These are phyloP conservation scores for Eustoma russellianum DNA, from an alignment of 257 asterid genomes.

Conservation along the genomic window DNA sequence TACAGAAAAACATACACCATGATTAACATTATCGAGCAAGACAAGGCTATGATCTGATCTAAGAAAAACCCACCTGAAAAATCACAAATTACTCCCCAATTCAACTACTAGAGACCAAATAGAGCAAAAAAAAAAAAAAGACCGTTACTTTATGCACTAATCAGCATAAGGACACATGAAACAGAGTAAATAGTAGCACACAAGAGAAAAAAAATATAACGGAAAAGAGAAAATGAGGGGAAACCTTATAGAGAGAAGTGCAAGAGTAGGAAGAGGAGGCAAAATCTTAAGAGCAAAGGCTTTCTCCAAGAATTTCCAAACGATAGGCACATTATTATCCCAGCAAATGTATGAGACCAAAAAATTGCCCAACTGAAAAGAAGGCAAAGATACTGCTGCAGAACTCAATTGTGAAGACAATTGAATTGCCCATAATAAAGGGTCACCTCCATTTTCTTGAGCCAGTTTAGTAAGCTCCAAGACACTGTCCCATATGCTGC, in stretches of 20 bases:
- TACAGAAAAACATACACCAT: neutral
- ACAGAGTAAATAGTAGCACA: neutral
- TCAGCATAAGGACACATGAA: neutral
- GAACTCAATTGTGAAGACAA: constrained; percentile 65
- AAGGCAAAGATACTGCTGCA: constrained; percentile 60
- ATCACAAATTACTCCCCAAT: neutral
- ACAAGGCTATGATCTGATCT: neutral
- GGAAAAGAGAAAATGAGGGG: neutral
- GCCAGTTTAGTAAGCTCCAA: constrained; percentile 64
- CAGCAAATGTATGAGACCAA: constrained; percentile 83
- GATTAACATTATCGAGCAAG: neutral
- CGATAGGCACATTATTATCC: constrained; percentile 81
- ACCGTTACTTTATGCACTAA: neutral
- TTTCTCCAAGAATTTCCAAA: constrained; percentile 87
- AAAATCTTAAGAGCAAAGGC: constrained; percentile 71
- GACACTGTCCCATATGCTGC: constrained; percentile 51
- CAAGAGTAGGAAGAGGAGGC: constrained; percentile 72
- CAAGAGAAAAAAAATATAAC: neutral
- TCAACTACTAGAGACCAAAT: neutral
- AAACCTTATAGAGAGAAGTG: constrained; percentile 73
- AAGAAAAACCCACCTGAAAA: constrained; percentile 1
- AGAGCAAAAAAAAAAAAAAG: neutral
- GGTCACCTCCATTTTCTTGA: constrained; percentile 68
- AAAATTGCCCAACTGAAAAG: constrained; percentile 50
- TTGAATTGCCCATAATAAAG: constrained; percentile 70